Base-by-base conservation (phyloP, 2,329 filamentous ascomycete genomes). In the Epichloe typhina region DNA sequence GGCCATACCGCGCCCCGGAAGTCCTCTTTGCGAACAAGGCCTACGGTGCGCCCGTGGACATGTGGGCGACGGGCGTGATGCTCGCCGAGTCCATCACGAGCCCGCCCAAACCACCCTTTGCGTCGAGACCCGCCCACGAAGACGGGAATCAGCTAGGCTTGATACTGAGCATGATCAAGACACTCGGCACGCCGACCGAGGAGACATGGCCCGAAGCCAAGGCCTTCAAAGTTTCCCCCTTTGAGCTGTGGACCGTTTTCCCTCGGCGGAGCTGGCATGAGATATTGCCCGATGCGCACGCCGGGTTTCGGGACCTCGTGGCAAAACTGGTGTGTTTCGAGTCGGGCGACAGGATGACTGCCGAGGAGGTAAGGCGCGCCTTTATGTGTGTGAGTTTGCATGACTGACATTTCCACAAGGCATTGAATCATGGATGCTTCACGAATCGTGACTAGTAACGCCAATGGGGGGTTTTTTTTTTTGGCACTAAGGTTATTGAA, bases 81-180 rank as follows among this genome's bases (percentile, higher is more conserved):
- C 78, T 94, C 11, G 86, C 88, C 4, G 90, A 97, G 66, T 86
- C 66, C 62, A 82, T 70, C 61, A 74, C 65, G 54, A 73, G 56
- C 56, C 74, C 63, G 58, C 80, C 69, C 43, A 69, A 53, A n/a
- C 75, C 84, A 0, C 72, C 97, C 1, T 97, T 98, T 58, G 84
- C 93, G 62, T 87, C 88, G 3, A 86, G 88, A 1, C 65, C 75
- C 2, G 73, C 70, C 0, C 73, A 79, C 53, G 88, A 95, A 58
- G 76, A 97, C 47, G 93, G 94, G 0, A 97, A 87, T 62, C 93
- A 98, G 67, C 73, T 98, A 39, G 86, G 88, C 0, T 72, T 98
- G 47, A 91, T 98, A 51, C 76, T 90, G 49, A 95, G 88, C 61
- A 91, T 97, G 37, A 97, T 98, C 69, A 83, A 86, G 67, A 94